These are phyloP conservation scores for Diospyros kaki DNA, from an alignment of 148 eudicot genomes.

Conservation along the genomic window DNA sequence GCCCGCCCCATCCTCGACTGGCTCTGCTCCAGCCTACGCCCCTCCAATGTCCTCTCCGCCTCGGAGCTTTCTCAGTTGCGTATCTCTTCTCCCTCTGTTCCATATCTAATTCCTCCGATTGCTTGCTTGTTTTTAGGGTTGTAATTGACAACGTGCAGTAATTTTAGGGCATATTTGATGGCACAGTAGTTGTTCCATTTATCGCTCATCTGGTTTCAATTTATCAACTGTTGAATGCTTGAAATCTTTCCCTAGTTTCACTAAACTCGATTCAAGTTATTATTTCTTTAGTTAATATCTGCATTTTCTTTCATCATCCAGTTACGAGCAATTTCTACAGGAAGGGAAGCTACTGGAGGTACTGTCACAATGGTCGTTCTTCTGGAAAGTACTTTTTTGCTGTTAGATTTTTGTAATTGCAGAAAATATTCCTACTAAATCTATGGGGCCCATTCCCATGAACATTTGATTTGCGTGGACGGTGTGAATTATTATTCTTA, in stretches of 20 bases:
- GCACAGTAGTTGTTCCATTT: not conserved
- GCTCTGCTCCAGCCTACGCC: slow-evolving; percentile 89
- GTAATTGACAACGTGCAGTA: no score
- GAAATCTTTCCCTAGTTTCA: not conserved
- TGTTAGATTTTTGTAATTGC: not conserved
- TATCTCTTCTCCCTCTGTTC: not conserved
- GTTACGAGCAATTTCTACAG: slow-evolving; percentile 66
- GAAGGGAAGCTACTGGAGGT: slow-evolving; percentile 77
- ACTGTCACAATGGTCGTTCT: slow-evolving; percentile 11
- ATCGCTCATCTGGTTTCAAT: not conserved
- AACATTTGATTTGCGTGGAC: not conserved
- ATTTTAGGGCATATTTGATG: not conserved
- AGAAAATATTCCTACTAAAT: not conserved
- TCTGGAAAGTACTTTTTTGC: not conserved
- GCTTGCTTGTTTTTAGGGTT: no score
- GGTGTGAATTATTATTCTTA: not conserved
- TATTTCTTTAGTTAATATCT: no score
- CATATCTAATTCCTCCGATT: no score
- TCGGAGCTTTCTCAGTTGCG: slow-evolving; percentile 77
- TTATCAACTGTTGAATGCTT: no score
- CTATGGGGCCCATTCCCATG: not conserved
- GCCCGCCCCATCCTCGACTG: slow-evolving; percentile 87
- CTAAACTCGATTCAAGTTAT: not conserved
- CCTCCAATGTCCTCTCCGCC: slow-evolving; percentile 87
- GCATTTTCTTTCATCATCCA: slow-evolving; percentile 17